phyloP scores from a whole-genome alignment of 2,329 filamentous ascomycete genomes.

The Colletotrichum plurivorum region DNA sequence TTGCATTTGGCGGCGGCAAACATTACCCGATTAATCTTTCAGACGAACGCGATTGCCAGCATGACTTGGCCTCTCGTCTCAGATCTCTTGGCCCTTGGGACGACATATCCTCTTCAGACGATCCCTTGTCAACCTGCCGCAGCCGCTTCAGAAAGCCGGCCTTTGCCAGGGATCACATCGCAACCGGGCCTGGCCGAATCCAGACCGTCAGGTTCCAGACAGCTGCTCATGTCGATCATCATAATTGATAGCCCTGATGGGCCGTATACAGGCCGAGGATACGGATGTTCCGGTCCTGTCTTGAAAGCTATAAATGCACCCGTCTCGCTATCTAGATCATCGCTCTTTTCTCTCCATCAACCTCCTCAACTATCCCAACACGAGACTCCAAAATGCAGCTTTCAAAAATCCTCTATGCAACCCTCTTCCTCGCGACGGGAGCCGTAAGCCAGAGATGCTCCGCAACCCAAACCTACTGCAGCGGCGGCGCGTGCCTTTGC shows the following conservation, averaged over 20 bases:
- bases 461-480: constrained; percentile 7
- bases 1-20: background rate
- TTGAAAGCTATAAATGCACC: too few species aligned
- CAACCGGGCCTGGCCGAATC: background rate
- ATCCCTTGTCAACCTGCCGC: constrained; percentile 5
- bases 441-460: constrained; percentile 5
- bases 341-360: background rate
- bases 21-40: background rate
- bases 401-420: background rate
- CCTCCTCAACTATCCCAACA: background rate
- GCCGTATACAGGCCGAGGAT: too few species aligned
- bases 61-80: background rate
- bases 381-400: background rate
- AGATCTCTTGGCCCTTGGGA: constrained; percentile 1
- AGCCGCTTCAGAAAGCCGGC: background rate
- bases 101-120: background rate
- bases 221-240: too few species aligned
- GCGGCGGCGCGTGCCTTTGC: background rate
- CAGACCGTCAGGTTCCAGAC: background rate
- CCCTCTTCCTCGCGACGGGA: background rate
- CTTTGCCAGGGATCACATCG: background rate
- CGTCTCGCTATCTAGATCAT: background rate
- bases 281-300: too few species aligned
- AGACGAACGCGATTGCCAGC: constrained; percentile 20
- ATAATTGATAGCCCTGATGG: too few species aligned